Evolutionary conservation across 768 basidiomycete species (phyloP), one percentile per base, ranked within the genome.

Genomic region (Pisolithus sp.): DNA sequence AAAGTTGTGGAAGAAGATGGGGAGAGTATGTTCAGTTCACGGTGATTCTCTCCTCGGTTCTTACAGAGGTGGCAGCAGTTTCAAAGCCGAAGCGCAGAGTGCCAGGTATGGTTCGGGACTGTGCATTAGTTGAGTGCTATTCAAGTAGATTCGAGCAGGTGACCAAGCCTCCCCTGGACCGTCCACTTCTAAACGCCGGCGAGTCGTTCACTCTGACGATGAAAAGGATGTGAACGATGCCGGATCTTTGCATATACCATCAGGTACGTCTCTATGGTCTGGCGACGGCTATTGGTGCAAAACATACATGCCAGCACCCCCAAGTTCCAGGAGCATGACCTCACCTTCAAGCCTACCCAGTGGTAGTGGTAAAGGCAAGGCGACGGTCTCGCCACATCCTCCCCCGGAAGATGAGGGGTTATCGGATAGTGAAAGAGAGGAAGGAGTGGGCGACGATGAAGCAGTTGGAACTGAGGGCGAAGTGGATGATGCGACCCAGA

Each of bases 141-240:
- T 34, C 34, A 34, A 15, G 34, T 34, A 13, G 34, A 34, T 9
- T 39, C 46, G 28, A n/a, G 8, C 30, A 40, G 17, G 2, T 4
- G 15, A 15, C 21, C 12, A 52, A 69, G 54, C 65, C 31, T 48
- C 53, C 20, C 53, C 55, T 40, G 48, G 52, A 39, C 49, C 59
- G 30, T 62, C 68, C 9, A 73, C 61, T 45, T 34, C 67, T 7
- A 85, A 85, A 67, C 79, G 73, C 59, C 68, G 81, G 46, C 75
- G 76, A 51, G 73, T 82, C 24, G 58, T 78, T 5, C 70, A 77
- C 30, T 82, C 80, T 0, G 82, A 81, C 30, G 77, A 81, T 20
- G 83, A 81, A 39, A 65, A 71, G 7, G 54, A 23, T 8, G 34
- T 26, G n/a, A 8, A 71, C 7, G 54, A 24, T 8, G 34, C 26